phyloP scores from a whole-genome alignment of 202 grass and related monocot species.

The Carex sylvatica region DNA sequence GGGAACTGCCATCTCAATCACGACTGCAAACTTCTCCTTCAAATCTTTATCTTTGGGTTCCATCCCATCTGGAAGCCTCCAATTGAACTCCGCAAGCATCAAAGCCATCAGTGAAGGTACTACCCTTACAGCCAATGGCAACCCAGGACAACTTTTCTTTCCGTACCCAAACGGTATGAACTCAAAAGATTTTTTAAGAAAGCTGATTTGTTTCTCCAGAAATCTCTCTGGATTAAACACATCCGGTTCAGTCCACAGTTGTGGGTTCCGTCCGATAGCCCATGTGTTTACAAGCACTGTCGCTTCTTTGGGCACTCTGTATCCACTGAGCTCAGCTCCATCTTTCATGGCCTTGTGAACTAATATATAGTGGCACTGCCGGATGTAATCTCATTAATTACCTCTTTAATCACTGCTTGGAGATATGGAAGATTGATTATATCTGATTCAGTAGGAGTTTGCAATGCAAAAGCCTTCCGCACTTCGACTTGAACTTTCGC shows the following conservation, averaged over 20 bases:
- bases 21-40: too few species aligned
- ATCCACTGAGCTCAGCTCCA: not conserved
- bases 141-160: not conserved
- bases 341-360: not conserved
- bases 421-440: slow-evolving; percentile 17
- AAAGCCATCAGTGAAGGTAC: slow-evolving; percentile 28
- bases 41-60: slow-evolving; percentile 26
- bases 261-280: slow-evolving; percentile 22
- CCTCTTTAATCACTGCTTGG: slow-evolving; percentile 29
- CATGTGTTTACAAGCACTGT: slow-evolving; percentile 24
- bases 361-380: slow-evolving; percentile 9
- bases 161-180: slow-evolving; percentile 24
- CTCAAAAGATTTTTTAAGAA: slow-evolving; percentile 8
- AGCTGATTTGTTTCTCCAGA: slow-evolving; percentile 13
- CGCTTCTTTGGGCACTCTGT: slow-evolving; percentile 16
- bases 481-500: slow-evolving; percentile 27
- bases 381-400: slow-evolving; percentile 23
- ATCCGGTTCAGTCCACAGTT: slow-evolving; percentile 20
- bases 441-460: not conserved
- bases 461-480: not conserved
- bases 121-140: slow-evolving; percentile 3
- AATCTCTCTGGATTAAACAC: slow-evolving; percentile 35
- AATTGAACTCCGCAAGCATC: slow-evolving; percentile 33
- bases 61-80: slow-evolving; percentile 43
- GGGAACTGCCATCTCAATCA: too few species aligned